phyloP scores from a whole-genome alignment of 139 green algal species.

The Tetratostichococcus sp. region DNA sequence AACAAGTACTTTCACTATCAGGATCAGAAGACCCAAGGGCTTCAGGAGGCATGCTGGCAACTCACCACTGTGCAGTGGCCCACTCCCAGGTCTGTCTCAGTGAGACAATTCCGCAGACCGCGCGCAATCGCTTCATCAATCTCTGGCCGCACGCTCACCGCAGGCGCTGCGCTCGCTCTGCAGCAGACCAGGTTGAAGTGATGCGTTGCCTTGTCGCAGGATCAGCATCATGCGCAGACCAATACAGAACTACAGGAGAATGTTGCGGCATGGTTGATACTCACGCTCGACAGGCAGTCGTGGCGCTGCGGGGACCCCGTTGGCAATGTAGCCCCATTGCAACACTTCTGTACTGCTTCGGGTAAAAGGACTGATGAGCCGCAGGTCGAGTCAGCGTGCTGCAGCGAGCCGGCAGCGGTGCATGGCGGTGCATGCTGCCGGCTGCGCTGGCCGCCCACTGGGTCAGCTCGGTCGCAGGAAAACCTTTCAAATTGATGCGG shows the following conservation, averaged over 20 bases:
- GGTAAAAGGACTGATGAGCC: not conserved
- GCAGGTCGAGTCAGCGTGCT: not conserved
- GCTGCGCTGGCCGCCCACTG: not conserved
- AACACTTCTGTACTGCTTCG: no score
- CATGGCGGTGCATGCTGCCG: not conserved
- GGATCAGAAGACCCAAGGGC: not conserved
- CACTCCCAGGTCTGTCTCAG: conserved; percentile 46
- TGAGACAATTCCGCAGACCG: conserved; percentile 47
- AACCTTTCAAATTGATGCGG: no score
- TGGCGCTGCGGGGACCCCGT: no score
- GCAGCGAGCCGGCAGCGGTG: not conserved
- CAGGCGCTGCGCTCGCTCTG: not conserved
- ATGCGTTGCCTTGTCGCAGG: not conserved
- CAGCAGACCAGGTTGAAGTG: not conserved
- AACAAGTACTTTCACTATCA: not conserved
- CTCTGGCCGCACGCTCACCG: conserved; percentile 30
- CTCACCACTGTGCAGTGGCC: conserved; percentile 26
- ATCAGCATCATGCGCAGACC: no score
- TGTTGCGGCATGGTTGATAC: no score
- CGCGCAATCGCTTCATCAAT: conserved; percentile 55
- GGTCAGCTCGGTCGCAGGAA: no score
- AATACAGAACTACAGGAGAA: no score
- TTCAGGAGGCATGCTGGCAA: not conserved
- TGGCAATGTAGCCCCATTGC: no score
- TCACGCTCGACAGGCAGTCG: no score